Percentiles rank a stretch among this genome's conserved stretches.
Evolutionary conservation across 768 basidiomycete genomes (phyloP).

Genomic region (Termitomyces bulborhizus): DNA sequence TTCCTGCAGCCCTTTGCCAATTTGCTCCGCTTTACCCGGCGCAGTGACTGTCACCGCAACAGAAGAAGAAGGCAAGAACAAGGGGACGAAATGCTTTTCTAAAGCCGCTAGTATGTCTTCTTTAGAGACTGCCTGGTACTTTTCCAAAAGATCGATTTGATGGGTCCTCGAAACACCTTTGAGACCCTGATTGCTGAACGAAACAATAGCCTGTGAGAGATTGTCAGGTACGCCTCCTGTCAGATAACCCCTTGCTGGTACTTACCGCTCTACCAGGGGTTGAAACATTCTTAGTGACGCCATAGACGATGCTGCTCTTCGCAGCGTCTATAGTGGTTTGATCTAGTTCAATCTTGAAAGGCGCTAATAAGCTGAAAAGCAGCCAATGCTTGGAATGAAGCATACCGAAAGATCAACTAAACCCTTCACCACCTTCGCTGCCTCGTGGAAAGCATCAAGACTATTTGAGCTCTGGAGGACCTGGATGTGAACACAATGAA

Average conservation of each 20-base stretch:
- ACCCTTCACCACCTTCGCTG: slow-evolving; percentile 66
- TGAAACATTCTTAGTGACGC: slow-evolving; percentile 73
- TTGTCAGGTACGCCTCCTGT: neutral
- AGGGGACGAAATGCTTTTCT: slow-evolving; percentile 70
- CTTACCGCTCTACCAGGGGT: slow-evolving; percentile 85
- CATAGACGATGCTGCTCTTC: slow-evolving; percentile 87
- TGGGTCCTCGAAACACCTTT: slow-evolving; percentile 73
- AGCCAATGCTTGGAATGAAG: slow-evolving; percentile 15
- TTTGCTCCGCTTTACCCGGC: slow-evolving; percentile 70
- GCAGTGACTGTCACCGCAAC: slow-evolving; percentile 80
- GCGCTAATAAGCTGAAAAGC: neutral
- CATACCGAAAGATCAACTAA: slow-evolving; percentile 77
- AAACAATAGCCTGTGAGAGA: slow-evolving; percentile 57
- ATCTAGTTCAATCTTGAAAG: slow-evolving; percentile 66
- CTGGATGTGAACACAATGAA: neutral
- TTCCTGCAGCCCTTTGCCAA: slow-evolving; percentile 53
- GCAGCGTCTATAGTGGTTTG: slow-evolving; percentile 82
- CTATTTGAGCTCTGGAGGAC: slow-evolving; percentile 66
- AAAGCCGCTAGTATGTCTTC: slow-evolving; percentile 69
- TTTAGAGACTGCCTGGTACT: slow-evolving; percentile 74
- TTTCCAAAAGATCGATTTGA: slow-evolving; percentile 70
- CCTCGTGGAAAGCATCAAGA: slow-evolving; percentile 77
- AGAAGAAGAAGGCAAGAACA: slow-evolving; percentile 75
- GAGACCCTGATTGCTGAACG: slow-evolving; percentile 89
- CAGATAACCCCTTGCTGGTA: slow-evolving; percentile 1